Conservation (phyloP, 805 yeast genomes). For the Candida boleticola region DNA sequence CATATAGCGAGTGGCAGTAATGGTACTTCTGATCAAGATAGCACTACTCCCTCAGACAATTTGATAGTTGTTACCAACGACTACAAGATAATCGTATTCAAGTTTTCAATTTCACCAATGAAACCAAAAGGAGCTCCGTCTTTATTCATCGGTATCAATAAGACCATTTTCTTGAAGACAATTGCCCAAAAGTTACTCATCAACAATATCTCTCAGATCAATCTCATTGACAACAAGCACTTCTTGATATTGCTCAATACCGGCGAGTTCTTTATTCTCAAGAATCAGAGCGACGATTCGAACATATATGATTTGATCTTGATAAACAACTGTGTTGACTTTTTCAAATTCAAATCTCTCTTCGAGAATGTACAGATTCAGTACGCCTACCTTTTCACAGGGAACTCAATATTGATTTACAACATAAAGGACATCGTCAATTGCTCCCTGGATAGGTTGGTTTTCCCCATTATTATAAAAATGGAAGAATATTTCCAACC, state of each 20-base stretch:
- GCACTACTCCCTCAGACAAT: slow-evolving; percentile 2
- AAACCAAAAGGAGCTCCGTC: slow-evolving; percentile 15
- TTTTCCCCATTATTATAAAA: slow-evolving; percentile 27
- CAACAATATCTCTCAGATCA: slow-evolving; percentile 19
- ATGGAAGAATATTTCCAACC: slow-evolving; percentile 25
- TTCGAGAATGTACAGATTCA: slow-evolving; percentile 7
- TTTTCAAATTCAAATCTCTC: slow-evolving; percentile 22
- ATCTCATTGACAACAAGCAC: slow-evolving; percentile 27
- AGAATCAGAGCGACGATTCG: slow-evolving; percentile 15
- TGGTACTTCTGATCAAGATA: background rate
- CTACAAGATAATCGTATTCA: slow-evolving; percentile 26
- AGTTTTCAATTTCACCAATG: slow-evolving; percentile 7
- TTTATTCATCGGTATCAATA: slow-evolving; percentile 26
- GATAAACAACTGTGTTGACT: slow-evolving; percentile 29
- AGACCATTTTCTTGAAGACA: slow-evolving; percentile 34
- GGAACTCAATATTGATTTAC: slow-evolving; percentile 32
- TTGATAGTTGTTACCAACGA: slow-evolving; percentile 31
- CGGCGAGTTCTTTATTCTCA: slow-evolving; percentile 40
- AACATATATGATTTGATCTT: slow-evolving; percentile 36
- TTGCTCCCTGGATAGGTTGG: slow-evolving; percentile 10
- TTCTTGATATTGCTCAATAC: slow-evolving; percentile 33
- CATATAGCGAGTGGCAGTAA: background rate
- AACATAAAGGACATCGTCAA: slow-evolving; percentile 24
- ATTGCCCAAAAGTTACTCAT: slow-evolving; percentile 26
- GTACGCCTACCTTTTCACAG: slow-evolving; percentile 36